These are phyloP conservation scores for Gaeumannomyces sp. DNA, from an alignment of 2,329 filamentous ascomycete species.

Conservation along the genomic window DNA sequence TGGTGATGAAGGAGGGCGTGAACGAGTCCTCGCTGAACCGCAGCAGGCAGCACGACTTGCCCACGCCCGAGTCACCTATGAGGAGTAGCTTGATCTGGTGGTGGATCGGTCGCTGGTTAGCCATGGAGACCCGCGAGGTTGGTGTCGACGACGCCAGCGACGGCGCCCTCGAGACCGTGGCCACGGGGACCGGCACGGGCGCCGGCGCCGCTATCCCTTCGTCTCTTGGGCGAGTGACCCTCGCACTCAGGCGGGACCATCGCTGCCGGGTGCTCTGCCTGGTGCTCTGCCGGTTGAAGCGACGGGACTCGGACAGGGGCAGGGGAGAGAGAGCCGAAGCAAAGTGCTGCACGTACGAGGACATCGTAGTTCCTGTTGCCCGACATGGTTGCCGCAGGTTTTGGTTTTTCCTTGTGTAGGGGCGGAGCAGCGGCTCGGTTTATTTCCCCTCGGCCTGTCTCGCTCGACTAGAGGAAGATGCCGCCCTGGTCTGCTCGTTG, in stretches of 20 bases:
- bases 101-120: not conserved
- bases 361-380: slow-evolving; percentile 99
- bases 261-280: not conserved
- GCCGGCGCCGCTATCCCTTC: too few relatives aligned
- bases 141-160: not conserved
- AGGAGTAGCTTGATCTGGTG: slow-evolving; percentile 88
- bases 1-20: slow-evolving; percentile 96
- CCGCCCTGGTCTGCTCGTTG: not conserved
- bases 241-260: not conserved
- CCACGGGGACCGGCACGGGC: not conserved
- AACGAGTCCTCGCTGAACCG: slow-evolving; percentile 97
- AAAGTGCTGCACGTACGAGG: slow-evolving; percentile 50
- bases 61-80: slow-evolving; percentile 93
- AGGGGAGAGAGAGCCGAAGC: not conserved
- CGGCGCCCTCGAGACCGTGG: not conserved
- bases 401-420: not conserved
- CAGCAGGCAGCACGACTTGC: slow-evolving; percentile 94
- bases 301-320: not conserved
- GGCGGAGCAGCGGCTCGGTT: not conserved
- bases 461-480: slow-evolving; percentile 1
- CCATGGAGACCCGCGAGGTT: slow-evolving; percentile 17
- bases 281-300: not conserved
- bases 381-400: slow-evolving; percentile 57
- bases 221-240: too few relatives aligned
- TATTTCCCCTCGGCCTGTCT: not conserved